These are phyloP conservation scores for Candida tetrigidarum DNA, from an alignment of 1,139 yeast genomes.

Conservation along the genomic window DNA sequence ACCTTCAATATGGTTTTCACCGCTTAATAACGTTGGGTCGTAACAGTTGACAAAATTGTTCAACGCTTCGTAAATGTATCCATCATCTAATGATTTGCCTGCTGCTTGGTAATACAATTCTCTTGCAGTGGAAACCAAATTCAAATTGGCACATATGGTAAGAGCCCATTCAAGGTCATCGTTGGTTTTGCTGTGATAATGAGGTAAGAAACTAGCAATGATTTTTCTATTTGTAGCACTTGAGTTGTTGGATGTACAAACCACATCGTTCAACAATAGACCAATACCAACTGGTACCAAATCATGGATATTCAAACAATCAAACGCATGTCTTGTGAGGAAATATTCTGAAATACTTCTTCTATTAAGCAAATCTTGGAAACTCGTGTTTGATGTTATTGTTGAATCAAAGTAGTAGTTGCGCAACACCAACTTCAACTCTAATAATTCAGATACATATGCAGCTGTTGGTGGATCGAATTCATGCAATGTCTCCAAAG, in stretches of 20 bases:
- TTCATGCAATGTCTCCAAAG: slow-evolving; percentile 62
- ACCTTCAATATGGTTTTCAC: slow-evolving; percentile 29
- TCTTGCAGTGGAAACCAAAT: slow-evolving; percentile 56
- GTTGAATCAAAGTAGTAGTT: slow-evolving; percentile 40
- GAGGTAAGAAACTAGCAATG: slow-evolving; percentile 64
- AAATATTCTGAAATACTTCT: slow-evolving; percentile 63
- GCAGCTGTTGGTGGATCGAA: slow-evolving; percentile 74
- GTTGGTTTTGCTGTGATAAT: slow-evolving; percentile 59
- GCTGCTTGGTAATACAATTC: slow-evolving; percentile 50
- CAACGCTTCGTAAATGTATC: slow-evolving; percentile 63
- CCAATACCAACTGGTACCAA: slow-evolving; percentile 75
- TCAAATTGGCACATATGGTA: slow-evolving; percentile 52
- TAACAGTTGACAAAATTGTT: slow-evolving; percentile 69
- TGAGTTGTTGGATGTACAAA: slow-evolving; percentile 27
- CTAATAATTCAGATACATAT: slow-evolving; percentile 63
- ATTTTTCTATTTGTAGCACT: slow-evolving; percentile 41
- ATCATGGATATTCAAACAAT: slow-evolving; percentile 52
- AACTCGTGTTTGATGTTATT: slow-evolving; percentile 10
- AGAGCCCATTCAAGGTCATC: slow-evolving; percentile 86
- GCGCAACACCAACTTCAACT: slow-evolving; percentile 62
- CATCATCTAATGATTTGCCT: slow-evolving; percentile 41
- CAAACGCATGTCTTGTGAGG: slow-evolving; percentile 62
- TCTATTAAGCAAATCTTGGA: slow-evolving; percentile 24
- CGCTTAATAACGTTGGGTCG: slow-evolving; percentile 36
- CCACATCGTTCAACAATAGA: slow-evolving; percentile 33